Base-by-base conservation (phyloP, 371 early-diverging fungal species). In the Rhizopus microsporus region DNA sequence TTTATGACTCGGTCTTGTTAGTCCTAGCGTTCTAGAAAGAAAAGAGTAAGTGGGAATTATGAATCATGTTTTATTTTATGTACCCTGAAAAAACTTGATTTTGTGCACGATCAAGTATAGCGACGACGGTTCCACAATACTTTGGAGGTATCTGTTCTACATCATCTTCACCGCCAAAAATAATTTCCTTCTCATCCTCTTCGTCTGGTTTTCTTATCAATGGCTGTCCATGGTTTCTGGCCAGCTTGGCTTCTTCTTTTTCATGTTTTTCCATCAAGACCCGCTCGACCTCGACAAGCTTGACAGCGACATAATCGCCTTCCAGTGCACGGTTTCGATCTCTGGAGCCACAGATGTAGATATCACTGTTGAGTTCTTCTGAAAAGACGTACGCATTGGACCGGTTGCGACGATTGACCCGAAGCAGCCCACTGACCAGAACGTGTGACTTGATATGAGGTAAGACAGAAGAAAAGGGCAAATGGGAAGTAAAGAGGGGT, bases 271-370 rank as follows among this genome's bases (percentile, higher is more conserved):
- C 79, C 16, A 59, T 44, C 60, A 77, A 62, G 47, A 88, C 70
- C 46, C 85, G 88, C 1, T 81, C 81, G 0, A 83, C 86, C 38
- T 82, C 83, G 29, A 96, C 75, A 23, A 94, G 62, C 55, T 79
- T 76, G 16, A 96, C 74, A 8, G 87, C 89, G 12, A 96, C 96
- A n/a, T 82, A 61, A 62, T 96, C 96, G 9, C 93, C 93, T 44
- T 92, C 90, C 34, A 94, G 65, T 0, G 95, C 94, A 31, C 96
- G 87, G 70, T 96, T 96, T 16, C 93, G 88, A 47, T 82, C 78
- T 39, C 75, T 72, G 42, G 85, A 83, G 12, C 93, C 93, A 49
- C 83, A 88, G 17, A 94, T 88, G 62, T 88, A 90, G n/a, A 92
- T 83, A 62, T 92, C 90, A 8, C 77, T 74, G 59, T 80, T 82